These are phyloP conservation scores for Hypoxylon sp. DNA, from an alignment of 2,329 filamentous ascomycete genomes.

Conservation along the genomic window DNA sequence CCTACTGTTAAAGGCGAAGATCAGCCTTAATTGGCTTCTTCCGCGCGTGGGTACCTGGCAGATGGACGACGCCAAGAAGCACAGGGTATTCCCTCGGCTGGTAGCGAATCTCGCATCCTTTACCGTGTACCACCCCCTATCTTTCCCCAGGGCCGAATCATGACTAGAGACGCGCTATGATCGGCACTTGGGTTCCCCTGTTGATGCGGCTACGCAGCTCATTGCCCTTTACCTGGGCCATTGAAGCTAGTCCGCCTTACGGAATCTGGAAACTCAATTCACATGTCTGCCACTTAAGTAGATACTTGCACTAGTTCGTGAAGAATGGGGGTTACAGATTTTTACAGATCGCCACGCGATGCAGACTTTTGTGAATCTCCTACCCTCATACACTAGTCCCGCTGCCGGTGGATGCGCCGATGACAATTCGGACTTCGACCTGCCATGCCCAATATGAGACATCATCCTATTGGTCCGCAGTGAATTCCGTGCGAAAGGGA, in stretches of 20 bases:
- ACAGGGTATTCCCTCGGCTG: slow-evolving; percentile 30
- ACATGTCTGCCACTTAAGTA: slow-evolving; percentile 23
- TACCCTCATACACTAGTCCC: slow-evolving; percentile 1
- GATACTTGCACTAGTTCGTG: background rate
- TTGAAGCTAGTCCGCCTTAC: slow-evolving; percentile 34
- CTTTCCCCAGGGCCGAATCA: slow-evolving; percentile 26
- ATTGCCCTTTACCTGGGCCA: slow-evolving; percentile 10
- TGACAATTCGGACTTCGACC: slow-evolving; percentile 22
- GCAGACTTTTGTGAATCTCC: background rate
- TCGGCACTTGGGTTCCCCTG: slow-evolving; percentile 43
- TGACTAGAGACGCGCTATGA: slow-evolving; percentile 31
- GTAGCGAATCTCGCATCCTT: slow-evolving; percentile 40
- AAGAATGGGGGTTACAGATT: slow-evolving; percentile 21
- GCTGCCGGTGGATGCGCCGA: slow-evolving; percentile 14
- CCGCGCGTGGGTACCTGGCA: slow-evolving; percentile 43
- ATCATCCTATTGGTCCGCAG: slow-evolving; percentile 8
- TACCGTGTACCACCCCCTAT: slow-evolving; percentile 24
- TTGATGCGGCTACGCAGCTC: slow-evolving; percentile 33
- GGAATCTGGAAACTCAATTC: slow-evolving; percentile 38
- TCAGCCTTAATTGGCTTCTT: slow-evolving; percentile 43
- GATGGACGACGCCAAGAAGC: slow-evolving; percentile 34
- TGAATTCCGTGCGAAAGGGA: slow-evolving; percentile 11
- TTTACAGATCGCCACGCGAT: slow-evolving; percentile 1
- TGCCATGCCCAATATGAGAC: slow-evolving; percentile 12
- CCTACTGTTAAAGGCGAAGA: slow-evolving; percentile 43